Percentiles rank a stretch among this genome's conserved stretches.
phyloP scores from a whole-genome alignment of 306 rosid species.

The Vigna nakashimae region DNA sequence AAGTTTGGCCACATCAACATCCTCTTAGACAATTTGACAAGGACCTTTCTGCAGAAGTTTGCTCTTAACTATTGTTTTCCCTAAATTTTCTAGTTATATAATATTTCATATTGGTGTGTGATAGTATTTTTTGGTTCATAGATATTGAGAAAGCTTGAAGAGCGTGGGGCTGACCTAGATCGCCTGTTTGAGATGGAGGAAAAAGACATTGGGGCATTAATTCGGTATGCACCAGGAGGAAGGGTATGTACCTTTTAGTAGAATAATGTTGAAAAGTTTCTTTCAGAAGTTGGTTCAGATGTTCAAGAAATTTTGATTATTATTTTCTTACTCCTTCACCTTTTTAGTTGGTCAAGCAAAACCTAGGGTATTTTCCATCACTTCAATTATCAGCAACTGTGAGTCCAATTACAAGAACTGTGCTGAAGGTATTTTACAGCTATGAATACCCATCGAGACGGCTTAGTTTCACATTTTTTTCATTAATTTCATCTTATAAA shows the following conservation, averaged over 20 bases:
- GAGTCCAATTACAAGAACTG: slow-evolving; percentile 98
- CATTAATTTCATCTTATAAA: slow-evolving; percentile 13
- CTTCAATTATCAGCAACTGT: slow-evolving; percentile 91
- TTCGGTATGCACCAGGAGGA: slow-evolving; percentile 92
- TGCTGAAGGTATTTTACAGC: slow-evolving; percentile 71
- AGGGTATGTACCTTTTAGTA: slow-evolving; percentile 61
- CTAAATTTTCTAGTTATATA: slow-evolving; percentile 31
- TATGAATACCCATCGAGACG: slow-evolving; percentile 19
- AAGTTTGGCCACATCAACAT: slow-evolving; percentile 96
- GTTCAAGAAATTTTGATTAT: slow-evolving; percentile 34
- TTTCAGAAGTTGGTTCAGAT: slow-evolving; percentile 29
- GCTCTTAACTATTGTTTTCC: slow-evolving; percentile 48
- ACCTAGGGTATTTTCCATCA: slow-evolving; percentile 85
- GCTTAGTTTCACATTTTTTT: slow-evolving; percentile 20
- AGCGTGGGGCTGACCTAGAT: slow-evolving; percentile 84
- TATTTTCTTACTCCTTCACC: slow-evolving; percentile 34
- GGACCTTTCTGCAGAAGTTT: slow-evolving; percentile 85
- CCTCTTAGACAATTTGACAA: slow-evolving; percentile 91
- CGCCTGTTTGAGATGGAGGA: slow-evolving; percentile 91
- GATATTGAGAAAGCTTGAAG: slow-evolving; percentile 88
- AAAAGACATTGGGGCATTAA: slow-evolving; percentile 89
- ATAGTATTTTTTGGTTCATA: slow-evolving; percentile 47
- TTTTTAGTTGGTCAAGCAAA: slow-evolving; percentile 79
- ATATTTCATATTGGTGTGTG: slow-evolving; percentile 38
- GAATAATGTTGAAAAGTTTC: slow-evolving; percentile 36